Percentiles rank a stretch among this genome's conserved stretches.
phyloP scores from a whole-genome alignment of 345 rosid species.

The Aquilaria sinensis region DNA sequence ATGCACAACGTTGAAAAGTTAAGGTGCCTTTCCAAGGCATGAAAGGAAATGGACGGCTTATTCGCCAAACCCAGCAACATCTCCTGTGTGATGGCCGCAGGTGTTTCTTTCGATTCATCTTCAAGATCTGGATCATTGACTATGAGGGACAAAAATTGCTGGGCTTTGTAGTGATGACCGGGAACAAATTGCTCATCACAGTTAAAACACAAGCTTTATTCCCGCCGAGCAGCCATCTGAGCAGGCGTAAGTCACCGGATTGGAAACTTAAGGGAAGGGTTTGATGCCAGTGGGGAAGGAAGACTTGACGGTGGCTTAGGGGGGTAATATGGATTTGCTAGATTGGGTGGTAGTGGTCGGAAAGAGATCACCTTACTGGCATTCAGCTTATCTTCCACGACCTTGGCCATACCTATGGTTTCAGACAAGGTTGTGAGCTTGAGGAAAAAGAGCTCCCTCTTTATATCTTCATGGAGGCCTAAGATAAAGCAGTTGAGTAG shows the following conservation, averaged over 20 bases:
- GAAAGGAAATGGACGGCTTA: neutral
- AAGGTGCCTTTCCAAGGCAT: neutral
- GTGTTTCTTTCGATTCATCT: neutral
- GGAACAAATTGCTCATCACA: neutral
- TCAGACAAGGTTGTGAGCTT: neutral
- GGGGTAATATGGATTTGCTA: too few relatives aligned
- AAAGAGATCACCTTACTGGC: rapidly evolving
- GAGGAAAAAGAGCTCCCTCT: neutral
- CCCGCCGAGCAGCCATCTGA: neutral
- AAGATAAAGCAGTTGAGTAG: neutral
- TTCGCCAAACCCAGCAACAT: too few relatives aligned
- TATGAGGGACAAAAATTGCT: neutral
- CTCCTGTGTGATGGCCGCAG: neutral
- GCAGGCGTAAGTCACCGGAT: neutral
- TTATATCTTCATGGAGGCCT: neutral
- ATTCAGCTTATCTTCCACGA: too few relatives aligned
- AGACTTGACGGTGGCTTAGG: too few relatives aligned
- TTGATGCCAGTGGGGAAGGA: rapidly evolving
- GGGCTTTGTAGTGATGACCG: neutral
- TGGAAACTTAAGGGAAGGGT: neutral
- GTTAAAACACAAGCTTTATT: neutral
- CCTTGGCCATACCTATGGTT: too few relatives aligned
- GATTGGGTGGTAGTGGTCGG: too few relatives aligned
- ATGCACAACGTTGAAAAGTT: neutral
- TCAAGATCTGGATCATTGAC: too few relatives aligned